Evolutionary conservation across 208 protist genomes (phyloP).

Genomic region (Trypanosoma vivax): DNA sequence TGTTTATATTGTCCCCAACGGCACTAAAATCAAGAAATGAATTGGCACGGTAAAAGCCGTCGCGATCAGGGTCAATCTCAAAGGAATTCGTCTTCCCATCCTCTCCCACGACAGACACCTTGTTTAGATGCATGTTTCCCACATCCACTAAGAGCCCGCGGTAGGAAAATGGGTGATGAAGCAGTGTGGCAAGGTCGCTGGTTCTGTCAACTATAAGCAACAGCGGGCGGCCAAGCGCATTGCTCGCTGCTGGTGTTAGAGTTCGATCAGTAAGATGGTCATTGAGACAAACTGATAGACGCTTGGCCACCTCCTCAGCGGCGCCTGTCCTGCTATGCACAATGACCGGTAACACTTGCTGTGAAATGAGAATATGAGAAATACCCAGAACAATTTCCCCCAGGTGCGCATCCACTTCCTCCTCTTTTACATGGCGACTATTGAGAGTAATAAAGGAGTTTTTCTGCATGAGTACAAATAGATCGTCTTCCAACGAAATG

Average conservation of each 20-base stretch:
- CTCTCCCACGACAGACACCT: constrained; percentile 35
- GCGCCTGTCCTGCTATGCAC: constrained; percentile 72
- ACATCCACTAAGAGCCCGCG: constrained; percentile 76
- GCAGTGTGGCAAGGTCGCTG: constrained; percentile 68
- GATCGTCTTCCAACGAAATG: constrained; percentile 72
- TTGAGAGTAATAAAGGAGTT: constrained; percentile 69
- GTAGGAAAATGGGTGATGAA: constrained; percentile 89
- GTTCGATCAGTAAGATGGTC: constrained; percentile 72
- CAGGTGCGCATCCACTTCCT: constrained; percentile 68
- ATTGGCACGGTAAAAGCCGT: constrained; percentile 72
- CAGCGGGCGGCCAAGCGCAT: constrained; percentile 64
- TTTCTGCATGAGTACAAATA: constrained; percentile 82
- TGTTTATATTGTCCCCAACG: constrained; percentile 62
- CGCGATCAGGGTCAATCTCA: constrained; percentile 81
- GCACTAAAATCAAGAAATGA: constrained; percentile 61
- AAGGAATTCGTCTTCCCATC: constrained; percentile 58
- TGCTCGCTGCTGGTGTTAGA: constrained; percentile 44
- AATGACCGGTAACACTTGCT: constrained; percentile 78
- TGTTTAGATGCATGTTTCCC: constrained; percentile 80
- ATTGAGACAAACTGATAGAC: constrained; percentile 51
- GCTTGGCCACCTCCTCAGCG: constrained; percentile 70
- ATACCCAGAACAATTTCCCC: constrained; percentile 67
- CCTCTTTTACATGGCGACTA: constrained; percentile 45
- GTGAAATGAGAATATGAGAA: constrained; percentile 74
- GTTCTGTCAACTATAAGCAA: constrained; percentile 78